Evolutionary conservation across 2,329 filamentous ascomycete genomes (phyloP), one percentile per base, ranked within the genome.

Genomic region (Fusarium praegraminearum): DNA sequence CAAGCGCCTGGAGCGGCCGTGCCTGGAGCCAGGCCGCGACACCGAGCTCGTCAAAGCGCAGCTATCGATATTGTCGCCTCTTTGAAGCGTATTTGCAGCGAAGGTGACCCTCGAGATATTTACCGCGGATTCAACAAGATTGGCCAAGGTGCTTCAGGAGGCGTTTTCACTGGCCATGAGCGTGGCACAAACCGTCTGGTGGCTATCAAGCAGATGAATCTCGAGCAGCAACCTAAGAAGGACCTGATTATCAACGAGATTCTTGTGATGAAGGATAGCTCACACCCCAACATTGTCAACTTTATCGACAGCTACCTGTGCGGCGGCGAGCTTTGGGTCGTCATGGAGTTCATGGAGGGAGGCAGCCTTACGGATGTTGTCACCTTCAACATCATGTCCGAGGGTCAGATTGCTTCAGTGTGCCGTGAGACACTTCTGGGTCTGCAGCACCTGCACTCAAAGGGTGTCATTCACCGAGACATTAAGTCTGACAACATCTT

Each of bases 261-360:
- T 72, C 82, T 99, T 62, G 96, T 99, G 62, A 99, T 99, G 96
- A 97, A 97, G 83, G 96, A 98, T 76, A 98, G 94, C 84, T 96
- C 93, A 62, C 96, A 99, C 78, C 95, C 94, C 76, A 98, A 98
- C 78, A 97, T 99, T 81, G 96, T 99, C 81, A 99, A 99, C 80
- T 99, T 98, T 80, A 95, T 98, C 83, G 96, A 98, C 83, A 98
- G 94, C 79, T 98, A 94, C 79, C 85, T 99, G 13, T 91, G 94
- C 61, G 88, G 89, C 15, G 93, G 95, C 44, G 96, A 98, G 79
- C 84, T 99, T 32, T 99, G 96, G 96, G 96, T 99, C 2, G 93
- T 98, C 35, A 99, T 99, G 96, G 96, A 99, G 82, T 99, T 95
- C 77, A 99, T 99, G 96, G 95, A 99, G 80, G 96, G 96, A 63